phyloP scores from a whole-genome alignment of 495 filamentous ascomycete species.

The Pseudoneurospora amorphoporcata region DNA sequence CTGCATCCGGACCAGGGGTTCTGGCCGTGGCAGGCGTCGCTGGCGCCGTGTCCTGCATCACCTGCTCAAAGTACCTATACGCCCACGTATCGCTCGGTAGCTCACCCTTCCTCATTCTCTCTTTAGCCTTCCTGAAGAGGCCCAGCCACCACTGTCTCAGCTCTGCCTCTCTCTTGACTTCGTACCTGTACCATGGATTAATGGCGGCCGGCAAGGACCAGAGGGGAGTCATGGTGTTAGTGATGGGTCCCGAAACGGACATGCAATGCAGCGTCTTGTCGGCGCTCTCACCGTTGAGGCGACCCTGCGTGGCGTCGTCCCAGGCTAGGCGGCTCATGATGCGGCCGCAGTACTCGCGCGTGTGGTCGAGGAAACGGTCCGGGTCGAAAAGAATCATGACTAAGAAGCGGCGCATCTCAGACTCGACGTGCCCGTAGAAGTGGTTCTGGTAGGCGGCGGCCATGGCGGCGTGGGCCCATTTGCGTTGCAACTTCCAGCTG shows the following conservation, averaged over 20 bases:
- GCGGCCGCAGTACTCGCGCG: constrained; percentile 35
- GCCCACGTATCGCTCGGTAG: constrained; percentile 35
- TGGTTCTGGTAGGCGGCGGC: constrained; percentile 35
- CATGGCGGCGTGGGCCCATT: constrained; percentile 41
- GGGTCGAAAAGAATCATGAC: constrained; percentile 34
- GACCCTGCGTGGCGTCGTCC: constrained; percentile 36
- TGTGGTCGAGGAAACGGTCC: constrained; percentile 32
- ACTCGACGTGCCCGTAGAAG: constrained; percentile 39
- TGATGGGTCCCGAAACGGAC: constrained; percentile 37
- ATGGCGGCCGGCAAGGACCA: constrained; percentile 29
- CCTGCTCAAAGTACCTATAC: constrained; percentile 35
- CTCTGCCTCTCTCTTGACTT: constrained; percentile 28
- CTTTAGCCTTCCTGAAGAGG: constrained; percentile 30
- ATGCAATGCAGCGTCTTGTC: constrained; percentile 37
- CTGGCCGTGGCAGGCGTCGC: not conserved
- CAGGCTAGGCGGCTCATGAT: constrained; percentile 39
- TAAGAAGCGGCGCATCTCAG: constrained; percentile 33
- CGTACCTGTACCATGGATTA: constrained; percentile 38
- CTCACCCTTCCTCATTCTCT: constrained; percentile 25
- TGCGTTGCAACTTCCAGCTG: constrained; percentile 35
- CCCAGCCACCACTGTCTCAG: constrained; percentile 37
- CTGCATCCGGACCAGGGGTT: not conserved
- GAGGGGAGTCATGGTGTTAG: constrained; percentile 37
- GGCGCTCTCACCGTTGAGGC: constrained; percentile 32
- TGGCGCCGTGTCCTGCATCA: constrained; percentile 10